Evolutionary conservation across 495 filamentous ascomycete species (phyloP).

Genomic region (Melanomma pulvis-pyrius): DNA sequence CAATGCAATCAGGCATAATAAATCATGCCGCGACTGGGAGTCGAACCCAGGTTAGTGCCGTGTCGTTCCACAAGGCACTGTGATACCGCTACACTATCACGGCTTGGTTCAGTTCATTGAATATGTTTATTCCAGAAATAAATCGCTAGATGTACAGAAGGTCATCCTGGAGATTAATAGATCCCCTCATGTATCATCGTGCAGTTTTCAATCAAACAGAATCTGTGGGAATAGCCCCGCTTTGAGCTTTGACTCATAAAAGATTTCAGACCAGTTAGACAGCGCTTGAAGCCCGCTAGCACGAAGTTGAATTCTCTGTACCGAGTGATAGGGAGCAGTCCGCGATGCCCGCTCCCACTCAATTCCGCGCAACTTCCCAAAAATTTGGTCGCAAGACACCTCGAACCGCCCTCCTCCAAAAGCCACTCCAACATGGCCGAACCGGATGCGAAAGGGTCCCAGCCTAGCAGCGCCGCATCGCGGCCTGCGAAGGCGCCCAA

Average conservation of each 20-base stretch:
- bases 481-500: conserved; percentile 27
- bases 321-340: not conserved
- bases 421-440: not conserved
- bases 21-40: not conserved
- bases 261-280: not conserved
- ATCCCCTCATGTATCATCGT: not conserved
- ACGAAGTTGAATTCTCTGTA: not conserved
- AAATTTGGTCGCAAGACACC: not conserved
- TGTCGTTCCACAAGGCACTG: conserved; percentile 1
- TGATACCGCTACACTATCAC: conserved; percentile 1
- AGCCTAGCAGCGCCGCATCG: not conserved
- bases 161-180: not conserved
- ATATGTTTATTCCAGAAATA: not conserved
- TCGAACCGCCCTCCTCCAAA: not conserved
- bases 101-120: not conserved
- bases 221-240: not conserved
- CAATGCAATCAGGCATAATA: not conserved
- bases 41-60: conserved; percentile 1
- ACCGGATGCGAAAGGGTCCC: conserved; percentile 14
- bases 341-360: not conserved
- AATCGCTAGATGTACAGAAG: not conserved
- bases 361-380: not conserved
- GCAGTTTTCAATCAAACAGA: not conserved
- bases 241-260: not conserved
- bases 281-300: not conserved